Base-by-base conservation (phyloP, 148 eudicot species). In the Silene conica region DNA sequence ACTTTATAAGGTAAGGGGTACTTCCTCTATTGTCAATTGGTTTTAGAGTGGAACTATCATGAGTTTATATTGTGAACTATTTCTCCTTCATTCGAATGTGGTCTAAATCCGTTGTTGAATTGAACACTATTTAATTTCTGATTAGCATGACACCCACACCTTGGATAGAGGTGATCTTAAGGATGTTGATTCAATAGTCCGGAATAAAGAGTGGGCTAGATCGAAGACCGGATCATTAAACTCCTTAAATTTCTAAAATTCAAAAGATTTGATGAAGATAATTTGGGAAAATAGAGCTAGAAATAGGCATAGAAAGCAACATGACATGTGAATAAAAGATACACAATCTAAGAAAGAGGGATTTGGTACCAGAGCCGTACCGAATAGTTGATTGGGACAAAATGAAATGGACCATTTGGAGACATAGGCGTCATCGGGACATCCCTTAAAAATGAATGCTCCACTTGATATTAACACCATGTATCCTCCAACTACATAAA, bases 331-430 rank as follows among this genome's bases (percentile, higher is more conserved):
- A 41, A 10, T 19, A 45, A 15, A 67, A 15, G 20, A 54, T 15
- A 54, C 14, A 70, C 15, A 52, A 70, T 70, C 73, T 70, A 54
- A 78, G 76, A 65, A 78, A 67, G 76, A 56, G 76, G 69, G 72
- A 78, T 78, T 67, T 77, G 80, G 73, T 70, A 70, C 62, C 73
- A 70, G 63, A 52, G 61, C 73, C 73, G 73, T 70, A 70, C 73
- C 61, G 45, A 9, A 26, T 55, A 14, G 14, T 54, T 52, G 13
- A 23, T 54, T 26, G 19, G 31, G 61, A 70, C 61, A 52, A 70
- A 70, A 23, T 23, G 14, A 48, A 70, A 70, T 70, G 73, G 54
- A 18, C 70, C 70, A 67, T 67, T 67, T 41, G 22, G 52, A 46
- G 6, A n/a, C 41, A 25, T 63, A n/a, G 21, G 63, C 26, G 25